Evolutionary conservation across 2,329 filamentous ascomycete species (phyloP).

Genomic region (Teratosphaeriaceae sp.): DNA sequence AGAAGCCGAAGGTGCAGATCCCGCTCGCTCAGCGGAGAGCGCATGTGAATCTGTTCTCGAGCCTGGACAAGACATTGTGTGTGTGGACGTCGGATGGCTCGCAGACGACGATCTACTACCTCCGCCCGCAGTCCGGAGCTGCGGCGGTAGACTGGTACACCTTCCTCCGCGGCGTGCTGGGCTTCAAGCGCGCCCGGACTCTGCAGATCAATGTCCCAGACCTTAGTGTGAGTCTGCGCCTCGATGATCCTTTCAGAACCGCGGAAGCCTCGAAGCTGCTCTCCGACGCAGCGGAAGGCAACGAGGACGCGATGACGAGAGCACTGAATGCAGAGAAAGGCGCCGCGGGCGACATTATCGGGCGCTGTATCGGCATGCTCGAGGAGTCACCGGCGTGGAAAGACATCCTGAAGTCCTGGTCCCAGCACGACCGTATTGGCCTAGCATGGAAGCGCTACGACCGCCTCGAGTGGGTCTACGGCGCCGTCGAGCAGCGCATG

Average conservation of each 20-base stretch:
- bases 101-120: slow-evolving; percentile 55
- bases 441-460: slow-evolving; percentile 65
- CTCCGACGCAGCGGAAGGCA: slow-evolving; percentile 37
- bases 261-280: slow-evolving; percentile 40
- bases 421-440: slow-evolving; percentile 52
- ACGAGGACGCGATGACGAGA: slow-evolving; percentile 39
- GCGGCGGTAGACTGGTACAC: slow-evolving; percentile 64
- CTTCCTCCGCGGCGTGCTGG: slow-evolving; percentile 54
- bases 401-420: slow-evolving; percentile 54
- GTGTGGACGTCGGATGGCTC: slow-evolving; percentile 51
- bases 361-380: slow-evolving; percentile 53
- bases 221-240: slow-evolving; percentile 51
- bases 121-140: slow-evolving; percentile 54
- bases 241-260: slow-evolving; percentile 54
- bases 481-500: slow-evolving; percentile 60
- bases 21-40: slow-evolving; percentile 47
- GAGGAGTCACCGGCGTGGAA: slow-evolving; percentile 51
- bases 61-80: slow-evolving; percentile 61
- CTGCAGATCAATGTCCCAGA: slow-evolving; percentile 59
- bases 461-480: slow-evolving; percentile 61
- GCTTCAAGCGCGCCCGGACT: slow-evolving; percentile 49
- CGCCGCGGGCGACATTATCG: slow-evolving; percentile 51
- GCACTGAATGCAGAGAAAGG: slow-evolving; percentile 47
- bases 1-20: slow-evolving; percentile 52
- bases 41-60: slow-evolving; percentile 57